Conservation (phyloP, 2,329 filamentous ascomycete genomes). For the Penicillium sp. region DNA sequence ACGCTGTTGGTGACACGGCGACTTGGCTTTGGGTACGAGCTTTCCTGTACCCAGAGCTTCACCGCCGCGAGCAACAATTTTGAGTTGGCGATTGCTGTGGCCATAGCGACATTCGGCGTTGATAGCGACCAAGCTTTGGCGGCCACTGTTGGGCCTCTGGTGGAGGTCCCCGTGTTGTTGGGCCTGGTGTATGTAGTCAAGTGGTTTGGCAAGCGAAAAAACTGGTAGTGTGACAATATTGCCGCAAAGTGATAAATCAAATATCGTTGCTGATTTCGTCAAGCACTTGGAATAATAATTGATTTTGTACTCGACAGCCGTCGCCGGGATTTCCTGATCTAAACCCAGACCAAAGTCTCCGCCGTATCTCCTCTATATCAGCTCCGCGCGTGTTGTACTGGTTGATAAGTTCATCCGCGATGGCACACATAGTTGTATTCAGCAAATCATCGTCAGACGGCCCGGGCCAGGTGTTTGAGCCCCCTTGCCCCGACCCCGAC, state of each 20-base stretch:
- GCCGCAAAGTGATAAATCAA: slow-evolving; percentile 7
- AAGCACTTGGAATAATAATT: slow-evolving; percentile 43
- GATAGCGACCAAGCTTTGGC: slow-evolving; percentile 78
- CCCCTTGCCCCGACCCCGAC: background rate
- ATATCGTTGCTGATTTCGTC: slow-evolving; percentile 37
- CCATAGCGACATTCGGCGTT: slow-evolving; percentile 74
- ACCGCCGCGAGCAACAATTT: slow-evolving; percentile 93
- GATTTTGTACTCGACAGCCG: slow-evolving; percentile 40
- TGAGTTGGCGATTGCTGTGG: slow-evolving; percentile 85
- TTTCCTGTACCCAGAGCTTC: slow-evolving; percentile 76
- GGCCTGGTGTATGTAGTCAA: slow-evolving; percentile 71
- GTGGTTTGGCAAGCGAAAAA: slow-evolving; percentile 25
- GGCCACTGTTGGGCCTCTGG: slow-evolving; percentile 77
- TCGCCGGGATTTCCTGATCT: slow-evolving; percentile 27
- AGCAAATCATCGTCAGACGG: slow-evolving; percentile 23
- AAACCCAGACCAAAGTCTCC: slow-evolving; percentile 36
- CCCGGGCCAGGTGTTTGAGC: background rate
- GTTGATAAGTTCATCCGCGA: slow-evolving; percentile 38
- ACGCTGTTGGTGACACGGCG: slow-evolving; percentile 63
- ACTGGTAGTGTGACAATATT: slow-evolving; percentile 19
- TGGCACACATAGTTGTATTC: slow-evolving; percentile 39
- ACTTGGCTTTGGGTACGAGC: slow-evolving; percentile 71
- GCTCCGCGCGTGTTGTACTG: slow-evolving; percentile 38
- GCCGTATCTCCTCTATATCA: slow-evolving; percentile 37
- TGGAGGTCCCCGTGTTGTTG: slow-evolving; percentile 81